Conservation (phyloP, 495 filamentous ascomycete species). For the Tuber magnatum region DNA sequence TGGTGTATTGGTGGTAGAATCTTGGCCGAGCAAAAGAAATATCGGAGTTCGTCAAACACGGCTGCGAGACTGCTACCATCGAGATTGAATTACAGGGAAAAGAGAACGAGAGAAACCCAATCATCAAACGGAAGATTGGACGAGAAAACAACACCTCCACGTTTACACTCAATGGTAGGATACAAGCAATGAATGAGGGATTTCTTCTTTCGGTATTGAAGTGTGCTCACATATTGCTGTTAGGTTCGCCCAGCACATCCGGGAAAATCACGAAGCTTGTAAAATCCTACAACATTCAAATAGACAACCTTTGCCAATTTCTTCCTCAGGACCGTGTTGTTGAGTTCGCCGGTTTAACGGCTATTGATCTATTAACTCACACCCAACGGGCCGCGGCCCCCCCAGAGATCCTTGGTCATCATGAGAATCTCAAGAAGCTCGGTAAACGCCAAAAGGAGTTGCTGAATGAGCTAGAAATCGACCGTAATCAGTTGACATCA, state of each 20-base stretch:
- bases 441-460: conserved; percentile 62
- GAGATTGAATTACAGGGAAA: conserved; percentile 77
- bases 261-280: conserved; percentile 56
- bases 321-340: conserved; percentile 93
- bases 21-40: conserved; percentile 80
- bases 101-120: conserved; percentile 53
- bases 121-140: conserved; percentile 68
- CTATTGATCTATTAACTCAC: conserved; percentile 74
- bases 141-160: conserved; percentile 70
- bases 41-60: conserved; percentile 90
- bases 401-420: conserved; percentile 69
- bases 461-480: conserved; percentile 52
- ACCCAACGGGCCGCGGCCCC: conserved; percentile 83
- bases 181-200: neutral
- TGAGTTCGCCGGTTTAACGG: conserved; percentile 79
- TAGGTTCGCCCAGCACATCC: neutral
- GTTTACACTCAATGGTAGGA: conserved; percentile 58
- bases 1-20: conserved; percentile 46
- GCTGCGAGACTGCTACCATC: conserved; percentile 64
- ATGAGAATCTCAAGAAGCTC: conserved; percentile 62
- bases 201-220: neutral
- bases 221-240: neutral
- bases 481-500: conserved; percentile 56
- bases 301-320: conserved; percentile 97
- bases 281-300: conserved; percentile 70